These are phyloP conservation scores for Auricularia sp. DNA, from an alignment of 768 basidiomycete species.

Conservation along the genomic window DNA sequence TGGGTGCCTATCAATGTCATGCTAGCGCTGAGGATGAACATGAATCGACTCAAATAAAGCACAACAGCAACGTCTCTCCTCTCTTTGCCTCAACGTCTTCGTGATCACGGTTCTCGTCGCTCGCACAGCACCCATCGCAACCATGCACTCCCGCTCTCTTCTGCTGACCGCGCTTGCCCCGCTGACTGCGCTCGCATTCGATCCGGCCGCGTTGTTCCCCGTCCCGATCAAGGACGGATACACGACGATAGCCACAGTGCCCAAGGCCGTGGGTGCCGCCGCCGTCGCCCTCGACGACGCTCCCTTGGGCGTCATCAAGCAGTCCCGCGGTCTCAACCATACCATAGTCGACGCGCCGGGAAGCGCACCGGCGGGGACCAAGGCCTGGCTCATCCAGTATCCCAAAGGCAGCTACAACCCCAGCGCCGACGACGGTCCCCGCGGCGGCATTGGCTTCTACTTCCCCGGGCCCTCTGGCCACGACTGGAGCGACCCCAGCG, in stretches of 20 bases:
- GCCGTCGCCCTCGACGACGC: constrained; percentile 33
- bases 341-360: constrained; percentile 37
- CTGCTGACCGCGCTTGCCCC: not conserved
- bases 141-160: not conserved
- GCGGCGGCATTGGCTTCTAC: constrained; percentile 67
- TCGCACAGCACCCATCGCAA: not conserved
- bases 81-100: not conserved
- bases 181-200: constrained; percentile 6
- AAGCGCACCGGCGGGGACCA: constrained; percentile 25
- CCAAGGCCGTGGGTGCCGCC: constrained; percentile 6
- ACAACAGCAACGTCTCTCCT: not conserved
- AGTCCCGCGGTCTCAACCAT: constrained; percentile 29
- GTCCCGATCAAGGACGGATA: constrained; percentile 27
- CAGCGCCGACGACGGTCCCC: constrained; percentile 25
- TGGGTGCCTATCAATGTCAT: too few relatives aligned
- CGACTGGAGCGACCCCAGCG: constrained; percentile 40
- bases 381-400: constrained; percentile 42
- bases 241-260: constrained; percentile 34
- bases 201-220: constrained; percentile 33
- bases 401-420: constrained; percentile 53
- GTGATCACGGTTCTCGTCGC: not conserved
- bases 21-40: too few relatives aligned
- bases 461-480: constrained; percentile 50
- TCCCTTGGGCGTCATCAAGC: constrained; percentile 34
- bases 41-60: too few relatives aligned